Evolutionary conservation across 2,329 filamentous ascomycete genomes (phyloP), one percentile per base, ranked within the genome.

Genomic region (Fusarium subtropicale): DNA sequence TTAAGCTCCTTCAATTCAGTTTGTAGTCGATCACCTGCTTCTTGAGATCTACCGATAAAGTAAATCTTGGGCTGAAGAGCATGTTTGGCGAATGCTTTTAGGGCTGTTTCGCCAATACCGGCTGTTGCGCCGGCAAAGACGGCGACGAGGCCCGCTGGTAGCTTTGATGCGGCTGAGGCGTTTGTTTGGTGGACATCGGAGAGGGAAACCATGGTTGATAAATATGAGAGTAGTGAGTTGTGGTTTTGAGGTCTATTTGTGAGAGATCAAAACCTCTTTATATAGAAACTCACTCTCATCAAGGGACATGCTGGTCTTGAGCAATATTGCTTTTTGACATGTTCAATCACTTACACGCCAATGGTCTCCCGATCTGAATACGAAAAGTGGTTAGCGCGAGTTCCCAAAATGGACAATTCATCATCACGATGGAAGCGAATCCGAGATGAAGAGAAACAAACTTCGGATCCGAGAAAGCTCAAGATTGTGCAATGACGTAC

Each of bases 71-170:
- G 85, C 1, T 70, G 73, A 3, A 67, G 60, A 3, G 82, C 75
- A 20, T 81, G 70, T 41, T 80, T 78, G 13, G 80, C 79, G 41
- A 87, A 83, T 24, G 80, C 74, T 53, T 81, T 83, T 18, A 87
- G 74, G 0, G 84, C 81, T 15, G 79, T 75, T 62, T 84, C 79
- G 10, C 86, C 86, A 44, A 88, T 86, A n/a, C 86, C 86, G 38
- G 81, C 81, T 6, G 86, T 88, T 30, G 82, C 86, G 34, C 86
- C 85, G 6, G 86, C 81, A 57, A 87, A 87, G 28, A 86, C 80
- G 45, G 81, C 83, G 5, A 84, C 80, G 6, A 83, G 69, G 22
- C 64, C 64, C 10, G 52, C 16, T 3, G 66, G 70, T 1, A 70
- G 56, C 34, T 54, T 41, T 1, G 58, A 65, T 16, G 48, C 12